Base-by-base conservation (phyloP, 108 stramenopile species). In the Fragilariopsis cylindrus region DNA sequence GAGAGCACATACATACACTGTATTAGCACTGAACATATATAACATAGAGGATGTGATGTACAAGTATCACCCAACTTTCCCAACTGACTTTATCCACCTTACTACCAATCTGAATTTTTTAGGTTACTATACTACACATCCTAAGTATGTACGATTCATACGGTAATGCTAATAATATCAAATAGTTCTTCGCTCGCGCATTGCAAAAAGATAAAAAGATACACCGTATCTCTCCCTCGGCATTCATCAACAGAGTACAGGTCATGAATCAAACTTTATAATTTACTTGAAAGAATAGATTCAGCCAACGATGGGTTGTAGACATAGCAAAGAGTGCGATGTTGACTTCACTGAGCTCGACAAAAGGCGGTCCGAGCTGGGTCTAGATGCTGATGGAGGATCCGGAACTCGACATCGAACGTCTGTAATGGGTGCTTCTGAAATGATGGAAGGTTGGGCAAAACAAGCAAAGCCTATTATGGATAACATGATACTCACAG, bases 381-480 rank as follows among this genome's bases (percentile, higher is more conserved):
- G 56, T 9, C 42, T 60, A 46, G 41, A 66, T 12, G 42, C 0
- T 19, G 21, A 19, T 19, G 11, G 30, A 30, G 30, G 30, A 30
- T 9, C 19, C 4, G 62, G 45, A 15, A 3, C 42, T 7, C 43
- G n/a, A 4, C 15, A n/a, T 4, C 11, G 4, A 63, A 12, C 43
- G 9, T 45, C 43, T 44, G 8, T 19, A 7, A 19, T 47, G 8
- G 19, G 19, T 54, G 11, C 69, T 7, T 71, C 70, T n/a, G 74
- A 57, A 45, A 18, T 65, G n/a, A 39, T 55, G 8, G 68, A 48
- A 41, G 39, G 52, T 9, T 48, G 60, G 50, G 60, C 60, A 43
- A 57, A 49, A 70, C 69, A 70, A 43, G 76, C 62, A 7, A 57
- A 76, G 49, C 76, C 76, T 21, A 60, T 76, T 6, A 16, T 76